Conservation (phyloP, 139 green algal genomes). For the Helicosporidium sp. region DNA sequence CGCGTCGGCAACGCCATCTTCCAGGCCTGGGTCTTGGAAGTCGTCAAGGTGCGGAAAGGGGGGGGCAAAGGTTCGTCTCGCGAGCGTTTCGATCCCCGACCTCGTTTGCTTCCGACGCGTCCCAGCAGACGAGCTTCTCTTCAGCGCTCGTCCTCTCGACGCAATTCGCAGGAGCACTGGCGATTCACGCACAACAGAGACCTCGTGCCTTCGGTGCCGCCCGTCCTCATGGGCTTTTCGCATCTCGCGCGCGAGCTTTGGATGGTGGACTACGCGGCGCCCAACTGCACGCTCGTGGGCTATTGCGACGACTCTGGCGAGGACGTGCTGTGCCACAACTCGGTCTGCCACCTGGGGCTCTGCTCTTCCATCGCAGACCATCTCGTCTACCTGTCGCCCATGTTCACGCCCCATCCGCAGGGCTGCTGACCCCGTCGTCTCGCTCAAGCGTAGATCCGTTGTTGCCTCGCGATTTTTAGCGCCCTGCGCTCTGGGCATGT, state of each 20-base stretch:
- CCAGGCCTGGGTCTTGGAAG: conserved; percentile 24
- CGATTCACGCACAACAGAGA: conserved; percentile 75
- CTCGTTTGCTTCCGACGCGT: too few species aligned
- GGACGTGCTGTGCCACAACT: conserved; percentile 65
- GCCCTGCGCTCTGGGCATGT: too few species aligned
- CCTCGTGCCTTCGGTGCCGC: conserved; percentile 65
- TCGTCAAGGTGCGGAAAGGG: conserved; percentile 12
- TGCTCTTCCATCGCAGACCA: conserved; percentile 65
- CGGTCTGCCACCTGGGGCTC: conserved; percentile 53
- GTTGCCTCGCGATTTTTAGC: too few species aligned
- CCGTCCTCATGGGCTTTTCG: conserved; percentile 45
- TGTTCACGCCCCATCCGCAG: conserved; percentile 30
- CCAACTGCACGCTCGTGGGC: conserved; percentile 15
- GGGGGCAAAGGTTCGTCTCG: too few species aligned
- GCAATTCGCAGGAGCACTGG: conserved; percentile 33
- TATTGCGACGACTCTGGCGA: conserved; percentile 61
- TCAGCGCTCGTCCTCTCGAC: too few species aligned
- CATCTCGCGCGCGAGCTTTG: conserved; percentile 48
- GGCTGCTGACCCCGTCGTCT: conserved; percentile 26
- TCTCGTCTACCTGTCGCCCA: conserved; percentile 44
- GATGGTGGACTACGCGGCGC: conserved; percentile 34
- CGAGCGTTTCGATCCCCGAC: too few species aligned
- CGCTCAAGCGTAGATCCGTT: too few species aligned
- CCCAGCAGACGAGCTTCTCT: too few species aligned
- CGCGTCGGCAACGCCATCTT: conserved; percentile 66